These are phyloP conservation scores for Eimeria necatrix DNA, from an alignment of 169 alveolate species.

Conservation along the genomic window DNA sequence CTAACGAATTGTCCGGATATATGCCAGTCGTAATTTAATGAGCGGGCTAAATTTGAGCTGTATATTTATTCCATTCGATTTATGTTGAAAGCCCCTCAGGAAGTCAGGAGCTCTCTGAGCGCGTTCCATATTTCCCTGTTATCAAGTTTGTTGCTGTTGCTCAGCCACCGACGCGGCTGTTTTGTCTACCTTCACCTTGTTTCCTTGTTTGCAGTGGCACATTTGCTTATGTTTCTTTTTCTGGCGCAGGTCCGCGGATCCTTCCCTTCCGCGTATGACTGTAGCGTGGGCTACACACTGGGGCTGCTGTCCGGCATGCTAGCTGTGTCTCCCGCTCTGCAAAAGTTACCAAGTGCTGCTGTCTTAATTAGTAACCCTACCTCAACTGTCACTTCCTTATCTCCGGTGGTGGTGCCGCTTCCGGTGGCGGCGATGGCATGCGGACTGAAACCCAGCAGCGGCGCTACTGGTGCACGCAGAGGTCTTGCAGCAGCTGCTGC, in stretches of 20 bases:
- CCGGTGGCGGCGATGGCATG: not conserved
- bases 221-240: not conserved
- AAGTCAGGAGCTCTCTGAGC: too few relatives aligned
- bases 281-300: slow-evolving; percentile 43
- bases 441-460: not conserved
- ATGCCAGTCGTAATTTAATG: not conserved
- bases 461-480: not conserved
- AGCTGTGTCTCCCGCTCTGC: not conserved
- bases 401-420: not conserved
- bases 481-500: not conserved
- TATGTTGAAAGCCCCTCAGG: not conserved
- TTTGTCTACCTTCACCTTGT: not conserved
- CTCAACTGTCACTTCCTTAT: not conserved
- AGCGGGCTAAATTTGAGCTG: not conserved
- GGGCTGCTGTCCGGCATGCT: slow-evolving; percentile 25
- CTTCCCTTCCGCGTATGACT: slow-evolving; percentile 59
- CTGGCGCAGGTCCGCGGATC: not conserved
- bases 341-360: not conserved
- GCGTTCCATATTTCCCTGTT: not conserved
- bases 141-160: not conserved
- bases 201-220: not conserved
- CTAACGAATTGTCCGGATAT: not conserved
- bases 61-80: not conserved
- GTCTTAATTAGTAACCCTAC: not conserved
- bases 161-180: not conserved